Percentiles rank a stretch among this genome's conserved stretches.
Evolutionary conservation across 495 filamentous ascomycete genomes (phyloP).

Genomic region (Penicilliopsis zonata): DNA sequence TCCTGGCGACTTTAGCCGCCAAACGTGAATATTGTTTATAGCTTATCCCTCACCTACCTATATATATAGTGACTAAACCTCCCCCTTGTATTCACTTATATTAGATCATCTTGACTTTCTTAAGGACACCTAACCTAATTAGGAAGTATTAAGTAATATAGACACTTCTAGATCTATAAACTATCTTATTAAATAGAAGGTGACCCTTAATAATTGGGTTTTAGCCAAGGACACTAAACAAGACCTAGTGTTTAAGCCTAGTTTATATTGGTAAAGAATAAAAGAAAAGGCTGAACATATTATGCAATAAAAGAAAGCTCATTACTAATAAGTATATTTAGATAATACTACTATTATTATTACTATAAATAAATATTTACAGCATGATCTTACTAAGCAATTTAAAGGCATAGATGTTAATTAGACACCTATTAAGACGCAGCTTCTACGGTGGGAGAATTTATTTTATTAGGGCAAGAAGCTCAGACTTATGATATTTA

Average conservation of each 20-base stretch:
- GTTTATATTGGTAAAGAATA: constrained; percentile 3
- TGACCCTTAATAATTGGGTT: constrained; percentile 1
- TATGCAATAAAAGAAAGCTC: background rate
- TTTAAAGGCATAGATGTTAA: constrained; percentile 1
- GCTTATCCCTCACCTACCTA: constrained; percentile 3
- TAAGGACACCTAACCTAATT: constrained; percentile 1
- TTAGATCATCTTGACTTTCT: background rate
- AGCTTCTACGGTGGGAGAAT: background rate
- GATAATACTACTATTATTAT: constrained; percentile 2
- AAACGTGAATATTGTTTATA: constrained; percentile 1
- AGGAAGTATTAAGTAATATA: background rate
- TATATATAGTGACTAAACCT: background rate
- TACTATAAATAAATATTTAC: constrained; percentile 1
- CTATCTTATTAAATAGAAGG: constrained; percentile 3
- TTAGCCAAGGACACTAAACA: constrained; percentile 3
- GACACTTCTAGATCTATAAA: constrained; percentile 1
- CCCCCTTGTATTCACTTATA: constrained; percentile 1
- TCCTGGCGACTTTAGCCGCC: constrained; percentile 1
- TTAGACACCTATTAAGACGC: constrained; percentile 1
- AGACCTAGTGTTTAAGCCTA: constrained; percentile 3
- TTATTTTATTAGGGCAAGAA: background rate
- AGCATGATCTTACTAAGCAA: constrained; percentile 1
- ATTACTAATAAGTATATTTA: background rate
- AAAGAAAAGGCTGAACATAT: constrained; percentile 2
- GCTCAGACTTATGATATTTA: constrained; percentile 2